Percentiles rank a stretch among this genome's conserved stretches.
Conservation (phyloP, 305 asterid species). For the Rubia balearica region DNA sequence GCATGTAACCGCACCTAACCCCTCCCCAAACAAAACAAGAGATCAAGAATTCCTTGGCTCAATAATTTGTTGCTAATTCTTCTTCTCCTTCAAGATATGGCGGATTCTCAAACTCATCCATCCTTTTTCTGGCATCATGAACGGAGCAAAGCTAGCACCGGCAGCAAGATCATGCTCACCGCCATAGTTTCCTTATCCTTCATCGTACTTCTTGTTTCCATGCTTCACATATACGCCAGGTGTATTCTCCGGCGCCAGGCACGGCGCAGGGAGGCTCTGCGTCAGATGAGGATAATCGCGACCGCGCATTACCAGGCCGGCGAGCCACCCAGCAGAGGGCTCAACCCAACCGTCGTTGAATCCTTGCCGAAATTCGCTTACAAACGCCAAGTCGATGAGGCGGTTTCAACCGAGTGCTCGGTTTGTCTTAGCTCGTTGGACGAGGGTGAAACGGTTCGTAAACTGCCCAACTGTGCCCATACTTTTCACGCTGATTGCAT, state of each 20-base stretch:
- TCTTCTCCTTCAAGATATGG: slow-evolving; percentile 12
- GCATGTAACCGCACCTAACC: neutral
- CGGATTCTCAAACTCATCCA: neutral
- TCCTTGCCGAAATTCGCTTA: slow-evolving; percentile 42
- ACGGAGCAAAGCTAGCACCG: slow-evolving; percentile 13
- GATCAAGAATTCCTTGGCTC: neutral
- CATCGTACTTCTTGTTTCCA: slow-evolving; percentile 22
- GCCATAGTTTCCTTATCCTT: slow-evolving; percentile 31
- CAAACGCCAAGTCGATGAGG: slow-evolving; percentile 16
- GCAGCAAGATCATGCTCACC: slow-evolving; percentile 33
- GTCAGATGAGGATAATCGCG: slow-evolving; percentile 31
- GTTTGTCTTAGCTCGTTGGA: slow-evolving; percentile 54
- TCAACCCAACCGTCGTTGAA: slow-evolving; percentile 43
- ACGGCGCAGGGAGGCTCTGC: slow-evolving; percentile 41
- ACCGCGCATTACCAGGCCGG: slow-evolving; percentile 17
- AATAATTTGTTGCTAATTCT: neutral
- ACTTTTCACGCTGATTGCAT: slow-evolving; percentile 67
- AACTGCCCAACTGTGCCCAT: slow-evolving; percentile 69
- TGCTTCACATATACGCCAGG: slow-evolving; percentile 35
- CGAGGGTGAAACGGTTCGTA: slow-evolving; percentile 53
- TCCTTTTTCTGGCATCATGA: neutral
- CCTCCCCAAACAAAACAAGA: neutral
- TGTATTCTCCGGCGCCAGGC: slow-evolving; percentile 54
- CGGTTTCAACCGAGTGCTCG: slow-evolving; percentile 40
- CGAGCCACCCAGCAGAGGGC: slow-evolving; percentile 46